Evolutionary conservation across 148 eudicot species (phyloP), one percentile per base, ranked within the genome.

Genomic region (Cornus florida): DNA sequence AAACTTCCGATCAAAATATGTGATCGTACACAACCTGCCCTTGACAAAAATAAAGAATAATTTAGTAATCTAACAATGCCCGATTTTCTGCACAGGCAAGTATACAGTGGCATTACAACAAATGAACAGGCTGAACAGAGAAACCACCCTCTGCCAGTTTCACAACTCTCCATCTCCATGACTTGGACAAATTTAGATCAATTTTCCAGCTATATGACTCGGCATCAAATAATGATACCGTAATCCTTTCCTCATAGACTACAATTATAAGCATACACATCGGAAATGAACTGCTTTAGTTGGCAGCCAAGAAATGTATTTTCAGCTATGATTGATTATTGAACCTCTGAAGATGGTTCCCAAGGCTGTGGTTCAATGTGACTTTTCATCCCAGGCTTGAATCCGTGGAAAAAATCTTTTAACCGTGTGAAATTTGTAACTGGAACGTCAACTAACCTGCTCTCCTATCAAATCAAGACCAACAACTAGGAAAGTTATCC

Each of bases 391-490:
- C 57, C 64, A 19, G 12, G 70, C 3, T 46, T 50, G 24, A 67
- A 35, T n/a, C 71, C 72, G 5, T 7, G 71, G 31, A 43, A 39
- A 43, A 43, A 28, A 17, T 46, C 28, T 31, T 14, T 20, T 4
- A 10, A 39, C 20, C 1, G 2, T 46, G 5, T 14, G 35, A 46
- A 57, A 22, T 11, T 5, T 13, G 66, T 28, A 56, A 67, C 6
- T 11, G 67, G 41, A 53, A 70, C 65, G 31, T 65, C 75, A 94
- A 83, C 97, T 92, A 60, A 93, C 92, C 86, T 95, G 98, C 82
- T 95, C 97, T 28, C 98, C 98, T n/a, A 95, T 93, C 91, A 95
- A 85, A 86, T 95, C 98, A 8, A 95, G 93, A 68, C 98, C 98
- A 7, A 95, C 94, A 32, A 88, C 91, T 13, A 93, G 88, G 85